phyloP scores from a whole-genome alignment of 140 eudicot genomes.

The Flaveria floridana region DNA sequence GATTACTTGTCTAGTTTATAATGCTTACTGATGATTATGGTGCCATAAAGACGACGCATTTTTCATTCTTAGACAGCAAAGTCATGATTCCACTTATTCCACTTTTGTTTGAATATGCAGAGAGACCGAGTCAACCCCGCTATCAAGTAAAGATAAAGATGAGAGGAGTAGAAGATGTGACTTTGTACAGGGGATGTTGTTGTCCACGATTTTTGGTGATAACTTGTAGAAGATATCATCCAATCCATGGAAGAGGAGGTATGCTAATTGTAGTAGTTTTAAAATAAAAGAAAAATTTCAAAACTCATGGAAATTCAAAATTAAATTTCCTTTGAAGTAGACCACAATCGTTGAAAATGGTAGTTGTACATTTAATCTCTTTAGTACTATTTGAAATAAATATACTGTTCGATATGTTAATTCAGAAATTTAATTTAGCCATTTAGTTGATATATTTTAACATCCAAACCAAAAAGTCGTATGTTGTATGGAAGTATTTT shows the following conservation, averaged over 20 bases:
- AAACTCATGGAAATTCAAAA: not conserved
- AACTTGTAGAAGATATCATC: constrained; percentile 18
- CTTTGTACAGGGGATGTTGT: constrained; percentile 72
- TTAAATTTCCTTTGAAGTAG: not conserved
- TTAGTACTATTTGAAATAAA: constrained; percentile 9
- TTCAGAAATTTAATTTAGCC: not conserved
- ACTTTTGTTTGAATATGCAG: constrained; percentile 36
- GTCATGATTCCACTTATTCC: not conserved
- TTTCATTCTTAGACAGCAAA: not conserved
- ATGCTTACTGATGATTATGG: not conserved
- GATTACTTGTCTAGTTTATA: too few relatives aligned
- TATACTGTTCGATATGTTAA: not conserved
- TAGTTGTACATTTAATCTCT: not conserved
- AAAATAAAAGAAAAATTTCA: not conserved
- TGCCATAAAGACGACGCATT: not conserved
- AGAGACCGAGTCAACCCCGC: constrained; percentile 48
- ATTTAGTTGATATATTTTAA: too few relatives aligned
- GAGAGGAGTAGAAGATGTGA: constrained; percentile 75
- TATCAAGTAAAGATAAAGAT: constrained; percentile 76
- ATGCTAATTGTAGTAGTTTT: not conserved
- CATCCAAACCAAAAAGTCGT: not conserved
- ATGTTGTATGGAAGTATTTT: not conserved
- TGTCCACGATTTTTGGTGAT: constrained; percentile 68
- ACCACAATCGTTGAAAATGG: not conserved
- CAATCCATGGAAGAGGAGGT: not conserved